phyloP scores from a whole-genome alignment of 2,329 filamentous ascomycete species.

The Ramichloridium luteum region DNA sequence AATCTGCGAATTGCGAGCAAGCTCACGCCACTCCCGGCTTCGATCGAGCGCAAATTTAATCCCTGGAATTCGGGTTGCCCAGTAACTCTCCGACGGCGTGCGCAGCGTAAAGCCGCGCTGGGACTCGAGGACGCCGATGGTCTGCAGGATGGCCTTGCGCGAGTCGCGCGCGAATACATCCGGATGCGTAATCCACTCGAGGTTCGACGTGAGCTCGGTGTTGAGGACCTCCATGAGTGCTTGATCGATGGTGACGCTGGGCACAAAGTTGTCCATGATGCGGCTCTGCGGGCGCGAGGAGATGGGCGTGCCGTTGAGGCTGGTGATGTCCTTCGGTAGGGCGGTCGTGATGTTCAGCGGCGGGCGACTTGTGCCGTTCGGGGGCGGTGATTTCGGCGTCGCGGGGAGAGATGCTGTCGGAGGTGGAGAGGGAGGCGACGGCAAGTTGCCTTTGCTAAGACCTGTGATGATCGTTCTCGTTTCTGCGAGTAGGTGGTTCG shows the following conservation, averaged over 20 bases:
- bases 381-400: constrained; percentile 18
- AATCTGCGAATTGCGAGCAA: too few species aligned
- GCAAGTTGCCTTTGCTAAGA: constrained; percentile 84
- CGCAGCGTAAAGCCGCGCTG: constrained; percentile 91
- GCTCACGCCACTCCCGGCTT: constrained; percentile 85
- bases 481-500: constrained; percentile 82
- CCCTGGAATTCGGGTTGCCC: constrained; percentile 71
- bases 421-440: constrained; percentile 61
- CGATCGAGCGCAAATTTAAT: constrained; percentile 70
- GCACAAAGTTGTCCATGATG: constrained; percentile 26
- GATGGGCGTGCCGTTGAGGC: not conserved
- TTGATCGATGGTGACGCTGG: constrained; percentile 64
- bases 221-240: constrained; percentile 77
- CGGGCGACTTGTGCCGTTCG: not conserved
- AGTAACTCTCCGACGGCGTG: constrained; percentile 76
- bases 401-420: constrained; percentile 26
- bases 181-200: constrained; percentile 97
- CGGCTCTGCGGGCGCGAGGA: constrained; percentile 1
- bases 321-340: too few species aligned
- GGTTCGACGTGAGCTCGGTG: constrained; percentile 72
- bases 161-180: constrained; percentile 89
- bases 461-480: constrained; percentile 93
- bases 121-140: constrained; percentile 90
- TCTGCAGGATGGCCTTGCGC: constrained; percentile 88
- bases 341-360: constrained; percentile 15